Evolutionary conservation across 306 rosid species (phyloP), one percentile per base, ranked within the genome.

Genomic region (Trifolium fragiferum): DNA sequence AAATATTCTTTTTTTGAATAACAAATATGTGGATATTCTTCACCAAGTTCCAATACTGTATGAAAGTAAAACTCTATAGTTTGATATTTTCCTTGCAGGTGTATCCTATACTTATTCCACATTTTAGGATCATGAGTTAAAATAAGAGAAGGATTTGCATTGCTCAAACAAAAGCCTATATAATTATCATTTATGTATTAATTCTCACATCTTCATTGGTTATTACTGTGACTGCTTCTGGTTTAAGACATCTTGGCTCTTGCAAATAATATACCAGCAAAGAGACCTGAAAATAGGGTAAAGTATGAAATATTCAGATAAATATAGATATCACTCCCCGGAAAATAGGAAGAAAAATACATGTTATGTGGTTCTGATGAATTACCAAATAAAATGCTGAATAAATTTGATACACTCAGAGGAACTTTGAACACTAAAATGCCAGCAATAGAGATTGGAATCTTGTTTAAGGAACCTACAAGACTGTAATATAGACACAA

Each of bases 391-490:
- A 93, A 82, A 82, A 91, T 90, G 35, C 97, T 93, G 89, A 86
- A 87, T 63, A 84, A 76, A 79, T 86, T 93, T 33, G 89, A 76
- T 44, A 84, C 32, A 81, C 97, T 89, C 33, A 86, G 60, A 40
- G 93, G 96, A 72, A 88, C 97, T 63, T 82, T 88, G 90, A 93
- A 93, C 69, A 87, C 68, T 66, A 91, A 72, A 47, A 90, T 76
- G 77, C 98, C 98, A 25, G 89, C 97, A 61, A 89, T 33, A 32
- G 98, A 93, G 64, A 93, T 72, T 5, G 96, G 98, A 86, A 91
- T 91, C 87, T 93, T 90, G 93, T 93, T 93, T 38, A 93, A 82
- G 77, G 98, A 93, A 76, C 98, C 98, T 60, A 88, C 98, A 43
- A 93, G 82, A 82, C 98, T 93, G 86, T 65, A 37, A 71, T 76